Conservation (phyloP, 176 grass and related monocot genomes). For the Phoenix roebelenii region DNA sequence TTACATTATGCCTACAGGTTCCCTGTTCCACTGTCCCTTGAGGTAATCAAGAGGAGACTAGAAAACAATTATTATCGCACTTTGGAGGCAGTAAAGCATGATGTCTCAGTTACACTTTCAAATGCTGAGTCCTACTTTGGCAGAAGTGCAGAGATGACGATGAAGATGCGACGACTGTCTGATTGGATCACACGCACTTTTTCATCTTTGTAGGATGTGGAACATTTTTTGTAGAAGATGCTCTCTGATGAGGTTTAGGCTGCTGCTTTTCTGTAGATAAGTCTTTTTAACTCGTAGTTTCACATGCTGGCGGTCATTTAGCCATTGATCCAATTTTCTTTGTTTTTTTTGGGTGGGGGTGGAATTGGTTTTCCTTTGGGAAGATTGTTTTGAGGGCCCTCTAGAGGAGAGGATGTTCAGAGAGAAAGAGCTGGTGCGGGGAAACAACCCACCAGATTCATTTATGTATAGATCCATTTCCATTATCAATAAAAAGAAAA, state of each 20-base stretch:
- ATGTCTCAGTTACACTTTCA: slow-evolving; percentile 52
- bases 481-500: background rate
- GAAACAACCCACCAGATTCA: background rate
- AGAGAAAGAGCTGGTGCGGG: background rate
- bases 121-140: slow-evolving; percentile 65
- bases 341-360: background rate
- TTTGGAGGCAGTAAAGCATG: slow-evolving; percentile 64
- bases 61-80: slow-evolving; percentile 75
- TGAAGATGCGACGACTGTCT: slow-evolving; percentile 43
- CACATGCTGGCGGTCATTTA: background rate
- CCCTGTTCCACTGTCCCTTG: slow-evolving; percentile 75
- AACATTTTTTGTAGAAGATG: slow-evolving; percentile 8
- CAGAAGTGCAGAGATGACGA: slow-evolving; percentile 49
- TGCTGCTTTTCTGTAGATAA: slow-evolving; percentile 10
- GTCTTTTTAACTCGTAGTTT: slow-evolving; percentile 14
- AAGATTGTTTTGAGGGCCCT: background rate
- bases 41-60: slow-evolving; percentile 78
- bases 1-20: slow-evolving; percentile 34
- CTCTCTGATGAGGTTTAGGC: background rate
- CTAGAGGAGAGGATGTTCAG: background rate
- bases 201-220: slow-evolving; percentile 27
- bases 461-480: slow-evolving; percentile 1
- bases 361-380: background rate
- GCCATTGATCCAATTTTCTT: slow-evolving; percentile 4
- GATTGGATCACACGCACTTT: slow-evolving; percentile 47